Percentiles rank a stretch among this genome's conserved stretches.
phyloP scores from a whole-genome alignment of 208 protist species.

The Leishmania tropica region DNA sequence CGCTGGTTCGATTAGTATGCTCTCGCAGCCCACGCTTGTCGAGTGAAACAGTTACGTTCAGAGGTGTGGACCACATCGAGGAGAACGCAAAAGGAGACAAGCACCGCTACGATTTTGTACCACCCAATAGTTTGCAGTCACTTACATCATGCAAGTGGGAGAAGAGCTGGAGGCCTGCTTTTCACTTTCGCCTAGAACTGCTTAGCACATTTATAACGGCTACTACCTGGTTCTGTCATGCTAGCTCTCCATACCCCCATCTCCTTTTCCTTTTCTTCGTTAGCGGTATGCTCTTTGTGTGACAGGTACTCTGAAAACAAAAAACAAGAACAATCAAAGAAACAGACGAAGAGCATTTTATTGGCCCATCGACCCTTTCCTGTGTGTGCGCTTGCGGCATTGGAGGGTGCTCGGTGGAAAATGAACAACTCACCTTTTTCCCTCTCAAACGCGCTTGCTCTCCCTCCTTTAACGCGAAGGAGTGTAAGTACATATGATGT shows the following conservation, averaged over 20 bases:
- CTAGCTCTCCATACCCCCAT: not conserved
- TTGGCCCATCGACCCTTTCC: not conserved
- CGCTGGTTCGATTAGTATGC: slow-evolving; percentile 65
- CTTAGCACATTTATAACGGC: not conserved
- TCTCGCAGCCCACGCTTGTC: not conserved
- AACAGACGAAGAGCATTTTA: not conserved
- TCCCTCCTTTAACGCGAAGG: not conserved
- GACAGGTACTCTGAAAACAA: not conserved
- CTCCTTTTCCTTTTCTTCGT: not conserved
- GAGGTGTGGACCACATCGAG: not conserved
- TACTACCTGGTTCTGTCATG: not conserved
- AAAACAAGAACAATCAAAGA: not conserved
- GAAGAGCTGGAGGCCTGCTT: not conserved
- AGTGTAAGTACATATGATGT: not conserved
- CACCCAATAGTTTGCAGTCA: not conserved
- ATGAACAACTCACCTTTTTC: not conserved
- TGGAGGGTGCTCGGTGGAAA: not conserved
- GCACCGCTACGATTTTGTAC: not conserved
- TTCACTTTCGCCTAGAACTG: slow-evolving; percentile 1
- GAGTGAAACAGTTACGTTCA: not conserved
- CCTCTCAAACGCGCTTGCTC: not conserved
- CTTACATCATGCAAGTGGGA: not conserved
- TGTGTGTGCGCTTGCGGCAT: not conserved
- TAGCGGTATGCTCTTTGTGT: not conserved
- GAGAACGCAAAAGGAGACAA: not conserved